phyloP scores from a whole-genome alignment of 2,329 filamentous ascomycete species.

The Bipolaris sorokiniana region DNA sequence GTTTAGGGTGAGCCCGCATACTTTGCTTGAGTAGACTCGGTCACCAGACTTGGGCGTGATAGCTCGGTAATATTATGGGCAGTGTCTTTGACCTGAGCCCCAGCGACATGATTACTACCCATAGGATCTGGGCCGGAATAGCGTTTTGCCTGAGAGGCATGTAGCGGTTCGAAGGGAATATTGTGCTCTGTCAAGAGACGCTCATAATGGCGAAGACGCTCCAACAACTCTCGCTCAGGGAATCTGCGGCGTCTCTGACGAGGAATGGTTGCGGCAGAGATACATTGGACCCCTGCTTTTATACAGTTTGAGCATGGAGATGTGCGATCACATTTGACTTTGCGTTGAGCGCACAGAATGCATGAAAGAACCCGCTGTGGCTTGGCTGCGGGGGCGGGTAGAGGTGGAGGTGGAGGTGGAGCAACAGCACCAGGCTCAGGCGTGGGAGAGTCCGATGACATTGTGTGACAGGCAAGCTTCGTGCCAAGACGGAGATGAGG shows the following conservation, averaged over 20 bases:
- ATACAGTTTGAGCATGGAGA: conserved; percentile 46
- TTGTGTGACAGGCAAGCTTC: not conserved
- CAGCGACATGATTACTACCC: not conserved
- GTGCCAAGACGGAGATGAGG: conserved; percentile 3
- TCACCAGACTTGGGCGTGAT: not conserved
- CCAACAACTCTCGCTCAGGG: conserved; percentile 72
- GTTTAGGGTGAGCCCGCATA: not conserved
- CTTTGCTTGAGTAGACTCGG: conserved; percentile 7
- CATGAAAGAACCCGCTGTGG: conserved; percentile 61
- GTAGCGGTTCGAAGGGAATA: conserved; percentile 71
- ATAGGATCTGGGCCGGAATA: conserved; percentile 13
- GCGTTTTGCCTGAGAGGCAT: conserved; percentile 24
- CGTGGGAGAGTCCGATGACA: conserved; percentile 16
- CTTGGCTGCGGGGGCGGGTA: conserved; percentile 24
- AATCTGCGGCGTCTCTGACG: conserved; percentile 66
- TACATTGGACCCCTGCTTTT: conserved; percentile 38
- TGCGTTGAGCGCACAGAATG: conserved; percentile 69
- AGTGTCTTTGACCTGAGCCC: not conserved
- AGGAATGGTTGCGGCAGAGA: conserved; percentile 55
- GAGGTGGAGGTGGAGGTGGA: conserved; percentile 8
- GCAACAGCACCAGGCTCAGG: conserved; percentile 9
- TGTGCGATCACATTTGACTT: conserved; percentile 49
- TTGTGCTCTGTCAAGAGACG: conserved; percentile 67
- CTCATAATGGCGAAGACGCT: conserved; percentile 74
- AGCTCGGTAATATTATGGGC: not conserved